Conservation (phyloP, 2,329 filamentous ascomycete species). For the Coccinonectria pachysandricola region DNA sequence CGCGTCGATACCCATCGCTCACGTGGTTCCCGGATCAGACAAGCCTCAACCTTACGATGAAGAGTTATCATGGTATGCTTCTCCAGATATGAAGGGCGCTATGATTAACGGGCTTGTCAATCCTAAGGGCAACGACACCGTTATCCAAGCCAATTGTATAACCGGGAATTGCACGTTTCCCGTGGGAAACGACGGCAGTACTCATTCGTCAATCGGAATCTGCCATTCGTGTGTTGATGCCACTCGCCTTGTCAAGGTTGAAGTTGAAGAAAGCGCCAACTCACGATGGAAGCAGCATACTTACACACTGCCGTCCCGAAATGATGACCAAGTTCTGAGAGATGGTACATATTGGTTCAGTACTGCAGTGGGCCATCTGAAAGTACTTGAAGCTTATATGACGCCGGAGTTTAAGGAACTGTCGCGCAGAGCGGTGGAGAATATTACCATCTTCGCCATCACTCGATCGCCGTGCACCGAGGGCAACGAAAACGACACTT, state of each 20-base stretch:
- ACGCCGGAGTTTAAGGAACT: background rate
- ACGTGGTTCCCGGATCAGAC: no score
- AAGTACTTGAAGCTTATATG: background rate
- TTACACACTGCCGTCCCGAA: background rate
- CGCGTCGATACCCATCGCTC: no score
- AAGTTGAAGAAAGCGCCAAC: no score
- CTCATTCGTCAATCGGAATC: background rate
- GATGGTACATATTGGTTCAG: background rate
- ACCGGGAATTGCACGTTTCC: background rate
- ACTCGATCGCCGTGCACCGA: background rate
- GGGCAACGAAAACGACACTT: background rate
- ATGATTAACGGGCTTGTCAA: slow-evolving; percentile 21
- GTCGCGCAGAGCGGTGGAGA: background rate
- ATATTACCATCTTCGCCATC: background rate
- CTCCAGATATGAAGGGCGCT: slow-evolving; percentile 21
- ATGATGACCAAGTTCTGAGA: background rate
- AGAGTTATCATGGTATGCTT: no score
- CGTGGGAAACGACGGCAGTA: background rate
- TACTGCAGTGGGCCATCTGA: background rate
- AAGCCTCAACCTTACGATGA: no score
- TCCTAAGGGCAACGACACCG: slow-evolving; percentile 13
- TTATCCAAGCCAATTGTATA: background rate
- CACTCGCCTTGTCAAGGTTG: background rate
- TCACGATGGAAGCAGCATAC: no score
- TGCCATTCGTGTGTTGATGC: background rate